phyloP scores from a whole-genome alignment of 2,329 filamentous ascomycete species.

The Harringtonia lauricola region DNA sequence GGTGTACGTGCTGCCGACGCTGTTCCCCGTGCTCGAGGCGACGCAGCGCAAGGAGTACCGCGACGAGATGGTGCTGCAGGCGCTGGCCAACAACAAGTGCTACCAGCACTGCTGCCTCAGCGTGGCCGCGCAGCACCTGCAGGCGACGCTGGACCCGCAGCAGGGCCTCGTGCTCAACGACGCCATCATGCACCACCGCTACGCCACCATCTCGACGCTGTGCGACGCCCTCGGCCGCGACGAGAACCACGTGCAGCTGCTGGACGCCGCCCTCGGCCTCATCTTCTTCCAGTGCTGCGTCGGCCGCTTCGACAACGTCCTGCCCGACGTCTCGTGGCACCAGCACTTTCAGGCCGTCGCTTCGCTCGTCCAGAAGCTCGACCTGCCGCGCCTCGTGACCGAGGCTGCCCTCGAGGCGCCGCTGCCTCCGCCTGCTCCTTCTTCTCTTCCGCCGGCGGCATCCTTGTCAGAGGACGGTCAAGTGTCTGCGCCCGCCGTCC shows the following conservation, averaged over 20 bases:
- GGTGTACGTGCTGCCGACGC: constrained; percentile 71
- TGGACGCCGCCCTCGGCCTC: constrained; percentile 87
- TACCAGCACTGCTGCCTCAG: constrained; percentile 95
- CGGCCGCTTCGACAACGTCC: constrained; percentile 69
- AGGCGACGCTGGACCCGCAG: constrained; percentile 51
- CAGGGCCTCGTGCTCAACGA: constrained; percentile 66
- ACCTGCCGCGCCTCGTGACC: constrained; percentile 58
- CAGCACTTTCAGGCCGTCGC: constrained; percentile 91
- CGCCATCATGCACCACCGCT: constrained; percentile 88
- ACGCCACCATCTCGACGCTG: constrained; percentile 74
- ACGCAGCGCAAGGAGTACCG: constrained; percentile 77
- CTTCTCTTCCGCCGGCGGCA: no score
- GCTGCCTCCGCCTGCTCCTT: constrained; percentile 39
- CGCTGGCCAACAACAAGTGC: constrained; percentile 80
- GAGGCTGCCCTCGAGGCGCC: background rate
- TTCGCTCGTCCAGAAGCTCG: constrained; percentile 74
- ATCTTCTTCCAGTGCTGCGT: constrained; percentile 95
- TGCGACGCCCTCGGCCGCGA: constrained; percentile 74
- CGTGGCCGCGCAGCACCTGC: constrained; percentile 85
- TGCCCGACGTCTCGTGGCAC: constrained; percentile 92
- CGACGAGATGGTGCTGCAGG: constrained; percentile 74
- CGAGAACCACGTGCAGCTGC: constrained; percentile 73
- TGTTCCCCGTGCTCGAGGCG: constrained; percentile 86
- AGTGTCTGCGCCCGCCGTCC: background rate
- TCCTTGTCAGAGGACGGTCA: no score